Conservation (phyloP, 2,329 filamentous ascomycete species). For the Penicillium sp. region DNA sequence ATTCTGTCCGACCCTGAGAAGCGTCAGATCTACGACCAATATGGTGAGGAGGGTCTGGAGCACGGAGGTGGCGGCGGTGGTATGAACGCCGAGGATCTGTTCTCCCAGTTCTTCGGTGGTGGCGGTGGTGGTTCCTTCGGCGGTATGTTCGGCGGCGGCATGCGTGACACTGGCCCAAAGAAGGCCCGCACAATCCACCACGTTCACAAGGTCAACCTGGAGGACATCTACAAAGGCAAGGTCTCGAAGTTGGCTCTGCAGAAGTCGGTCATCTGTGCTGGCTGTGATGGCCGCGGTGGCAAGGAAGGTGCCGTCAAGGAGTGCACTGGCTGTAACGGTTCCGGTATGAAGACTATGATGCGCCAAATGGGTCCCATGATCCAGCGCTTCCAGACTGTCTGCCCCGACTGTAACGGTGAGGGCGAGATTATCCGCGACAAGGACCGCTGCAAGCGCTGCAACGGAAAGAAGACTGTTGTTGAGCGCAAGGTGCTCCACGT, state of each 20-base stretch:
- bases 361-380: conserved; percentile 99
- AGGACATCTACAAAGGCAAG: conserved; percentile 98
- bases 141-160: conserved; percentile 75
- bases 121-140: conserved; percentile 67
- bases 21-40: conserved; percentile 90
- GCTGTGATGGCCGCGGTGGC: conserved; percentile 89
- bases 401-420: conserved; percentile 96
- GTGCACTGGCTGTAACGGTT: conserved; percentile 85
- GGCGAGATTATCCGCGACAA: conserved; percentile 96
- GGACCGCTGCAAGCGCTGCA: conserved; percentile 95
- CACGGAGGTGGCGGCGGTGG: conserved; percentile 75
- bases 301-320: conserved; percentile 98
- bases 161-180: conserved; percentile 77
- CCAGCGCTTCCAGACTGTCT: conserved; percentile 98
- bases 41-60: conserved; percentile 94
- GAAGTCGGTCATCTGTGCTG: conserved; percentile 94
- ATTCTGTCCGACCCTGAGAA: conserved; percentile 89
- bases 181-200: conserved; percentile 97
- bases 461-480: conserved; percentile 95
- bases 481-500: conserved; percentile 98
- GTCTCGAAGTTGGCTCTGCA: conserved; percentile 95
- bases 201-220: conserved; percentile 95
- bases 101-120: conserved; percentile 92
- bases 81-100: conserved; percentile 95
- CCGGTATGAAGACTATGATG: conserved; percentile 99